Evolutionary conservation across 192 early-diverging fungal genomes (phyloP).

Genomic region (Coemansia sp.): DNA sequence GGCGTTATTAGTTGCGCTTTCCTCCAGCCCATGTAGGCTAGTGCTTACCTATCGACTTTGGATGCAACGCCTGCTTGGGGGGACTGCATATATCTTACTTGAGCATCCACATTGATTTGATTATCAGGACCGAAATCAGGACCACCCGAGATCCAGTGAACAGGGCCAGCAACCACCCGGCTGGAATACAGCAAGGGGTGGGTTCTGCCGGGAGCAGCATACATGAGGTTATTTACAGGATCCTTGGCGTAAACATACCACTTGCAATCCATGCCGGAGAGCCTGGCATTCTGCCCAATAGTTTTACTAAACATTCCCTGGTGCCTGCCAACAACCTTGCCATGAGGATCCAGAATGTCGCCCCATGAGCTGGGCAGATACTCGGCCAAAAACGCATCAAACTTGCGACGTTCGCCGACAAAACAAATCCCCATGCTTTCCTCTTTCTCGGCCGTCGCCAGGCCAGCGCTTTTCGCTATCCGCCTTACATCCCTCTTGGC

Average conservation of each 20-base stretch:
- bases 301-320: slow-evolving; percentile 70
- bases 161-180: slow-evolving; percentile 22
- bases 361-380: slow-evolving; percentile 55
- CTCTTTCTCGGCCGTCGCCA: slow-evolving; percentile 64
- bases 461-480: slow-evolving; percentile 57
- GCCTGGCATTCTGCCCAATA: slow-evolving; percentile 74
- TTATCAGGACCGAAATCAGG: slow-evolving; percentile 22
- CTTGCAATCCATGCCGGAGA: slow-evolving; percentile 61
- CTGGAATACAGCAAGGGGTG: slow-evolving; percentile 32
- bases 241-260: slow-evolving; percentile 77
- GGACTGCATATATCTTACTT: slow-evolving; percentile 62
- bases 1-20: too few species aligned
- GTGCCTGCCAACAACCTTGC: slow-evolving; percentile 46
- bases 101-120: slow-evolving; percentile 37
- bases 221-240: slow-evolving; percentile 59
- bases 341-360: slow-evolving; percentile 45
- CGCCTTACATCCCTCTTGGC: slow-evolving; percentile 70
- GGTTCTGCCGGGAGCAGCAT: slow-evolving; percentile 62
- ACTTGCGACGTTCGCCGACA: slow-evolving; percentile 75
- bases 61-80: slow-evolving; percentile 49
- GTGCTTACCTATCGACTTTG: slow-evolving; percentile 20
- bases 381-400: slow-evolving; percentile 72
- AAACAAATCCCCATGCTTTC: slow-evolving; percentile 98
- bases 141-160: slow-evolving; percentile 53
- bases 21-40: neutral